phyloP scores from a whole-genome alignment of 2,329 filamentous ascomycete genomes.

The Penicillium sp. region DNA sequence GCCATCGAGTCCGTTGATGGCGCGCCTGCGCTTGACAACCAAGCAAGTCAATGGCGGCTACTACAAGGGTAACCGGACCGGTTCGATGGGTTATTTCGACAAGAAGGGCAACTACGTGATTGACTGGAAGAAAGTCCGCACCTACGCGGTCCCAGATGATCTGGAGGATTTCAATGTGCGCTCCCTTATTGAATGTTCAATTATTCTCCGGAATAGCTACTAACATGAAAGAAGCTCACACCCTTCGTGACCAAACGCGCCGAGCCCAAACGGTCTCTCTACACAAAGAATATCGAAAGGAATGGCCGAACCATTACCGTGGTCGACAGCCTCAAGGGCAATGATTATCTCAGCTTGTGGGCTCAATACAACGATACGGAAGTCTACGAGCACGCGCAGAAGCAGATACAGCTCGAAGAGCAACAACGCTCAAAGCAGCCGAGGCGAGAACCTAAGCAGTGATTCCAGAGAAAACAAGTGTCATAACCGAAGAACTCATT shows the following conservation, averaged over 20 bases:
- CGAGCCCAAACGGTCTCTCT: constrained; percentile 22
- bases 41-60: constrained; percentile 91
- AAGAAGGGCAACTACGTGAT: constrained; percentile 62
- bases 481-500: too few species aligned
- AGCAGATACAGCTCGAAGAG: constrained; percentile 22
- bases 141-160: constrained; percentile 74
- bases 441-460: too few species aligned
- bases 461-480: too few species aligned
- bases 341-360: constrained; percentile 42
- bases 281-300: constrained; percentile 32
- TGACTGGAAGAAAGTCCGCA: constrained; percentile 84
- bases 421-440: too few species aligned
- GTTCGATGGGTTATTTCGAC: constrained; percentile 81
- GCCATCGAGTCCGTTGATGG: constrained; percentile 54
- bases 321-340: constrained; percentile 33
- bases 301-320: constrained; percentile 26
- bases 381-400: constrained; percentile 24
- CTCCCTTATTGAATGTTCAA: constrained; percentile 2
- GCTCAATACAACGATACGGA: constrained; percentile 37
- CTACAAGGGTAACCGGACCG: constrained; percentile 94
- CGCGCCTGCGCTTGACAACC: constrained; percentile 79
- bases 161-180: constrained; percentile 69
- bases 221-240: constrained; percentile 36
- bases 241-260: constrained; percentile 48
- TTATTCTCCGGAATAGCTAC: constrained; percentile 1